phyloP scores from a whole-genome alignment of 78 protist genomes.

The Capsaspora owczarzaki region DNA sequence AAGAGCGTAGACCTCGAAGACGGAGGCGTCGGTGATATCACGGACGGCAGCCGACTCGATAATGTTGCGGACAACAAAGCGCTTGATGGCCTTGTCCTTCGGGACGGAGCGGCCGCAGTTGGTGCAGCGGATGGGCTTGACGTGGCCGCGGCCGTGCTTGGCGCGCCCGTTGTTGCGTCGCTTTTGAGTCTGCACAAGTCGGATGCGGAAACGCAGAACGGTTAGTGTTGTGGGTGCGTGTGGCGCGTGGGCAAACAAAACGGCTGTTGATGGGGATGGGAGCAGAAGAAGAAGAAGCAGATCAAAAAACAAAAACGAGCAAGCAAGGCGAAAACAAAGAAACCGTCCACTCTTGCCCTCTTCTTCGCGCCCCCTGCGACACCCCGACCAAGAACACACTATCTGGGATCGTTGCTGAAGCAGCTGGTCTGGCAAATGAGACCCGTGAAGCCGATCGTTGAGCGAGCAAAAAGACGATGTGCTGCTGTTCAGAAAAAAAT shows the following conservation, averaged over 20 bases:
- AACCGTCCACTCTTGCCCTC: no score
- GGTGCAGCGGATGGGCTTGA: constrained; percentile 78
- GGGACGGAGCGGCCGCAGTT: constrained; percentile 91
- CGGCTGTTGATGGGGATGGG: not conserved
- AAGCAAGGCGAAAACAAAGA: not conserved
- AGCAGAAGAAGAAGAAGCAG: not conserved
- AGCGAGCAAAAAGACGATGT: no score
- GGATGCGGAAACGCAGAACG: no score
- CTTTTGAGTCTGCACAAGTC: constrained; percentile 75
- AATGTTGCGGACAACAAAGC: constrained; percentile 91
- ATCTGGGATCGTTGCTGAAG: no score
- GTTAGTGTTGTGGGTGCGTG: no score
- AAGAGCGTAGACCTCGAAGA: constrained; percentile 78
- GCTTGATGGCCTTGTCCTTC: constrained; percentile 93
- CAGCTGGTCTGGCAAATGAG: no score
- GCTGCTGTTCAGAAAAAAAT: no score
- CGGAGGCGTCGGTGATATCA: constrained; percentile 83
- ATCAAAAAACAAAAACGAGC: not conserved
- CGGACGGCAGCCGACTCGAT: constrained; percentile 88
- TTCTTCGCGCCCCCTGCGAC: no score
- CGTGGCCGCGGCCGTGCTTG: constrained; percentile 90
- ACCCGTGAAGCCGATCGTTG: no score
- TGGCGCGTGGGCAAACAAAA: no score
- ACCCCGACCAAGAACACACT: no score
- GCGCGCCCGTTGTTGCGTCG: constrained; percentile 88